These are phyloP conservation scores for Rosellinia necatrix DNA, from an alignment of 2,329 filamentous ascomycete genomes.

Conservation along the genomic window DNA sequence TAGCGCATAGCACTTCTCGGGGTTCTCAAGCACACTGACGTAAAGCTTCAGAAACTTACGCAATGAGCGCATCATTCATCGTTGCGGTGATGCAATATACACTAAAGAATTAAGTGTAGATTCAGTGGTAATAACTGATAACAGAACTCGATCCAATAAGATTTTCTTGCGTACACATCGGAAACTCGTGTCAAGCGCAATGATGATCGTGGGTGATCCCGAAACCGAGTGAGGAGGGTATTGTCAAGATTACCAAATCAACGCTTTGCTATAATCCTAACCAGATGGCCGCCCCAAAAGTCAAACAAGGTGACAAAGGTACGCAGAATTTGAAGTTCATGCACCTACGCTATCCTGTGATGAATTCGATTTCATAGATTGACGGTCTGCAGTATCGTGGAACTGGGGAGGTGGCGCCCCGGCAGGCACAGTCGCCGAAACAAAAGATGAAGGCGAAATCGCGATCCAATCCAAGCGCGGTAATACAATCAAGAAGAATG, in stretches of 20 bases:
- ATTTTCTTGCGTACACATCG: neutral
- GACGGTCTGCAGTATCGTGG: conserved; percentile 66
- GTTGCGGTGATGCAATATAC: too few species aligned
- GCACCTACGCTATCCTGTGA: neutral
- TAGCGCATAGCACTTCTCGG: too few species aligned
- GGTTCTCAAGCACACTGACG: too few species aligned
- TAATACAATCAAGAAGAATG: conserved; percentile 68
- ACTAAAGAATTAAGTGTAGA: too few species aligned
- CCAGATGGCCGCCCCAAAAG: conserved; percentile 24
- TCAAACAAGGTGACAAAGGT: conserved; percentile 37
- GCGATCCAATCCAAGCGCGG: conserved; percentile 64
- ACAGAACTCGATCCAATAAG: too few species aligned
- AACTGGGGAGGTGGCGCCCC: conserved; percentile 61
- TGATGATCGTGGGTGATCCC: too few species aligned
- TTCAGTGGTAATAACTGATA: too few species aligned
- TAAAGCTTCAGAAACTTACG: too few species aligned
- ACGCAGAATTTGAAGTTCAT: neutral
- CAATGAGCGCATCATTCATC: too few species aligned
- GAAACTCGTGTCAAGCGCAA: neutral
- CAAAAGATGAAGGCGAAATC: conserved; percentile 62
- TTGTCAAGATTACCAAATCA: neutral
- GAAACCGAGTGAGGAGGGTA: too few species aligned
- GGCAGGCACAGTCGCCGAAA: conserved; percentile 64
- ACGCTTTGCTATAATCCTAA: neutral
- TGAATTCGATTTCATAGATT: too few species aligned